phyloP scores from a whole-genome alignment of 2,329 filamentous ascomycete genomes.

The Anisogramma anomala region DNA sequence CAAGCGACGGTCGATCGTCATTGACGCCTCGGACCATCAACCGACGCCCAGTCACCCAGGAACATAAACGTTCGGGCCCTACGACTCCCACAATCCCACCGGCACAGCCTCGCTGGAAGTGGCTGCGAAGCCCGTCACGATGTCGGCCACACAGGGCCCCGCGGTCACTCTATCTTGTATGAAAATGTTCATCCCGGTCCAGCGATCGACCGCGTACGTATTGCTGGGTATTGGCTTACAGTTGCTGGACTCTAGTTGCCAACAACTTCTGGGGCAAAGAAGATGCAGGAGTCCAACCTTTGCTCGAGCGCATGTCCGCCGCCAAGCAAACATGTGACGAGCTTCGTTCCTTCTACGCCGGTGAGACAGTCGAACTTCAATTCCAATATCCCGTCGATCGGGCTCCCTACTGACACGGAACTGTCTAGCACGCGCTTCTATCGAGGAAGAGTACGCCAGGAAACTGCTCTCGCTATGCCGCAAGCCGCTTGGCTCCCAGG shows the following conservation, averaged over 20 bases:
- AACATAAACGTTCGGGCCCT: too few species aligned
- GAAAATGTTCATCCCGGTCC: conserved; percentile 1
- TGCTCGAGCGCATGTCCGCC: conserved; percentile 87
- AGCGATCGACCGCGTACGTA: neutral
- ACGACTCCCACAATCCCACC: too few species aligned
- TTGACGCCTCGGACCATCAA: too few species aligned
- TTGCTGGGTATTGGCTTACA: conserved; percentile 5
- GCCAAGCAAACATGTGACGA: conserved; percentile 94
- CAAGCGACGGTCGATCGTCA: too few species aligned
- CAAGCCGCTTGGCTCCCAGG: conserved; percentile 80
- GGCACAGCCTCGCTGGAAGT: too few species aligned
- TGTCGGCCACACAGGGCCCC: conserved; percentile 14
- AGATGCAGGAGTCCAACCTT: conserved; percentile 83
- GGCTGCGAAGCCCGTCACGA: conserved; percentile 5
- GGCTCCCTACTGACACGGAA: neutral
- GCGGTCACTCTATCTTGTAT: conserved; percentile 15
- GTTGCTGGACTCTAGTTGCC: conserved; percentile 52
- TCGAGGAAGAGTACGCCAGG: conserved; percentile 92
- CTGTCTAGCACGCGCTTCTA: conserved; percentile 63
- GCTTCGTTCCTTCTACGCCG: conserved; percentile 77
- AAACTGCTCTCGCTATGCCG: conserved; percentile 78
- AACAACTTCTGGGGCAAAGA: conserved; percentile 99
- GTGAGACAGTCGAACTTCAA: conserved; percentile 31
- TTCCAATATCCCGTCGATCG: neutral
- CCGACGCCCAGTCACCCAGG: neutral